Evolutionary conservation across 495 filamentous ascomycete species (phyloP).

Genomic region (Cenococcum geophilum): DNA sequence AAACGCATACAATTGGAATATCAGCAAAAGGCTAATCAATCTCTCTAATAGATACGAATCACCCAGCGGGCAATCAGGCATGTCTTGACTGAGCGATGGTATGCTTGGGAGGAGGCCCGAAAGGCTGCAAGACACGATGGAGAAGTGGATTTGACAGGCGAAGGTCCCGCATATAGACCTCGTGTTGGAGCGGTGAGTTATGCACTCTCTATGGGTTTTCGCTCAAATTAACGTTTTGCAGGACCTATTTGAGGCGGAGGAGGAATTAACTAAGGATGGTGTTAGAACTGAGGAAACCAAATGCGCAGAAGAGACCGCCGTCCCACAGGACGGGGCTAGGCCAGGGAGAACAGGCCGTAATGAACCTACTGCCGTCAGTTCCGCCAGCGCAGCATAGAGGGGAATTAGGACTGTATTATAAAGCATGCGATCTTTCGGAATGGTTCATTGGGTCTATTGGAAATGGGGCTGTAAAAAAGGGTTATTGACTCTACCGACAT

Average conservation of each 20-base stretch:
- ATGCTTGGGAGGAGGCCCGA: conserved; percentile 81
- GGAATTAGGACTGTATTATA: too few species aligned
- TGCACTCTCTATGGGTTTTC: neutral
- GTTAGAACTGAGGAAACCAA: neutral
- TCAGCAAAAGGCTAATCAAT: conserved; percentile 4
- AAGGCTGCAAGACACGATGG: conserved; percentile 61
- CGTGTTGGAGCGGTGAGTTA: conserved; percentile 16
- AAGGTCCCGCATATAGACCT: conserved; percentile 47
- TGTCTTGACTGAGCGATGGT: conserved; percentile 77
- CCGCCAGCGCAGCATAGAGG: too few species aligned
- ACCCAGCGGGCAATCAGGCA: conserved; percentile 80
- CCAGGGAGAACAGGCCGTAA: neutral
- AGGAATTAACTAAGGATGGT: neutral
- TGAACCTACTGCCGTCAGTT: too few species aligned
- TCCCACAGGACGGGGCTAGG: neutral
- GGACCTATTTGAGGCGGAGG: conserved; percentile 1
- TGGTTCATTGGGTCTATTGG: too few species aligned
- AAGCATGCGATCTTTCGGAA: too few species aligned
- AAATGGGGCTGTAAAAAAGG: too few species aligned
- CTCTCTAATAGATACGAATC: conserved; percentile 46
- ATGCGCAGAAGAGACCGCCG: neutral
- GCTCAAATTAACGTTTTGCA: neutral
- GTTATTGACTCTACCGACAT: too few species aligned
- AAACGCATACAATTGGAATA: neutral
- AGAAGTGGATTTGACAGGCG: conserved; percentile 50